Percentiles rank a stretch among this genome's conserved stretches.
Evolutionary conservation across 768 basidiomycete species (phyloP).

Genomic region (Suillus ampliporus): DNA sequence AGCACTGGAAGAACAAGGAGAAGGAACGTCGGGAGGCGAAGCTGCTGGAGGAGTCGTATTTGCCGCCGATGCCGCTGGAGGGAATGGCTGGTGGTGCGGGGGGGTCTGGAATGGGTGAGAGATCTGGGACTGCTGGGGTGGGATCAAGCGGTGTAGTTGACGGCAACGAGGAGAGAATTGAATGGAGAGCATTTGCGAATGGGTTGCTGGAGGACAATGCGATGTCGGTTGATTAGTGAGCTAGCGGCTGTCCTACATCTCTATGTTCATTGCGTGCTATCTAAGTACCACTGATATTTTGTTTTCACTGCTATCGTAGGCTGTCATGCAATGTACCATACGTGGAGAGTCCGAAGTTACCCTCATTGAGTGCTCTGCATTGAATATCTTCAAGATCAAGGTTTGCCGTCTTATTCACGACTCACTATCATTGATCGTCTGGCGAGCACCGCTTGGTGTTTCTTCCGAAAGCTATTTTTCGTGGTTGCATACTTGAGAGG

Average conservation of each 20-base stretch:
- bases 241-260: not conserved
- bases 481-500: too few species aligned
- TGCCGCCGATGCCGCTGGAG: slow-evolving; percentile 19
- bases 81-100: not conserved
- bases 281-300: not conserved
- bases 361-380: not conserved
- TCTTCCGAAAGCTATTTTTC: too few species aligned
- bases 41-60: slow-evolving; percentile 20
- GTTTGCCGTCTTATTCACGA: too few species aligned
- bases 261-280: not conserved
- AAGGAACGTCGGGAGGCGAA: slow-evolving; percentile 34
- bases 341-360: not conserved
- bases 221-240: slow-evolving; percentile 3
- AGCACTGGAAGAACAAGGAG: slow-evolving; percentile 41
- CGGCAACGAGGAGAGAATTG: not conserved
- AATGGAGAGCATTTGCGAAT: not conserved
- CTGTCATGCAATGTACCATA: slow-evolving; percentile 2
- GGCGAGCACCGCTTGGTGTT: too few species aligned
- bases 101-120: not conserved
- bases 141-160: not conserved
- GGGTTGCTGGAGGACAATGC: slow-evolving; percentile 1
- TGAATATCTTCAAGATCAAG: too few species aligned
- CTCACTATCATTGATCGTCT: too few species aligned
- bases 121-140: not conserved
- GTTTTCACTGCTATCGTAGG: slow-evolving; percentile 2